Evolutionary conservation across 2,329 filamentous ascomycete genomes (phyloP).

Genomic region (Fusarium paranaense): DNA sequence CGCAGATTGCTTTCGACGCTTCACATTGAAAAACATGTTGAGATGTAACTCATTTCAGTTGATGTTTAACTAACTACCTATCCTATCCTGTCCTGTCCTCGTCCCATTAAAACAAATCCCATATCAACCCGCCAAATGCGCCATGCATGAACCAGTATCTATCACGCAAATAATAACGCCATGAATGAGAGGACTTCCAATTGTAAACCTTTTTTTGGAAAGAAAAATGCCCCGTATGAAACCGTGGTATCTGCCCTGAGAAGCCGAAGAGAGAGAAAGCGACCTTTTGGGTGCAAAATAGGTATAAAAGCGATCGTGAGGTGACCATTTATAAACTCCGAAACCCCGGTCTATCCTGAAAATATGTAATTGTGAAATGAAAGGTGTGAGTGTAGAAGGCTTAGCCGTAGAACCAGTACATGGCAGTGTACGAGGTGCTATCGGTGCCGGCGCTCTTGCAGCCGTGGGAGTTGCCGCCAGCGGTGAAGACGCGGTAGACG

Average conservation of each 20-base stretch:
- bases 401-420: conserved; percentile 68
- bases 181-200: conserved; percentile 17
- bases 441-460: conserved; percentile 58
- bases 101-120: not conserved
- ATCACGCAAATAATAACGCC: conserved; percentile 2
- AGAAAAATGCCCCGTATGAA: conserved; percentile 15
- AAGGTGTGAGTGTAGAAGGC: not conserved
- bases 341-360: conserved; percentile 31
- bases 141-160: conserved; percentile 2
- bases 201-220: conserved; percentile 22
- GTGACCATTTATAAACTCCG: conserved; percentile 40
- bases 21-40: not conserved
- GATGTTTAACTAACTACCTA: conserved; percentile 6
- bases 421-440: conserved; percentile 67
- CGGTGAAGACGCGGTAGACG: conserved; percentile 68
- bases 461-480: conserved; percentile 60
- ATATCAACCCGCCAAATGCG: not conserved
- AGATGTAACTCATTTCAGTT: conserved; percentile 8
- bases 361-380: conserved; percentile 36
- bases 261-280: conserved; percentile 20
- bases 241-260: conserved; percentile 37
- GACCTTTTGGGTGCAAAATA: conserved; percentile 36
- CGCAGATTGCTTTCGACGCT: not conserved
- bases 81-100: not conserved
- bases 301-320: conserved; percentile 35